These are phyloP conservation scores for Glycyrrhiza uralensis DNA, from an alignment of 306 rosid genomes.

Conservation along the genomic window DNA sequence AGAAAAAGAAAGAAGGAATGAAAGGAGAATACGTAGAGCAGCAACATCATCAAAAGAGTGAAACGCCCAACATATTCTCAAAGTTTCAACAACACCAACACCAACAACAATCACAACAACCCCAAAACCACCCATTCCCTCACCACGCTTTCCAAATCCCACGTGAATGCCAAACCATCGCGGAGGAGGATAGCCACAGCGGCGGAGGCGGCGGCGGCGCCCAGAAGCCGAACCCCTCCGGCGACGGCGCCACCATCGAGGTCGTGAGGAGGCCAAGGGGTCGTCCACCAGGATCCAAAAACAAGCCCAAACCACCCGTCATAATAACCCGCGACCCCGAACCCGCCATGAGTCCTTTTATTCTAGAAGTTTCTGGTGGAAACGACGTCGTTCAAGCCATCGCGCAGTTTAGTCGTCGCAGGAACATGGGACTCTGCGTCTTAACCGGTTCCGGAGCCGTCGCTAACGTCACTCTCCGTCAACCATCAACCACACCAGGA, in stretches of 20 bases:
- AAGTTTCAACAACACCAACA: conserved; percentile 68
- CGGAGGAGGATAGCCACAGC: conserved; percentile 50
- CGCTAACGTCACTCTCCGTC: conserved; percentile 78
- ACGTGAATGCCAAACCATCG: conserved; percentile 8
- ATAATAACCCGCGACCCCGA: conserved; percentile 69
- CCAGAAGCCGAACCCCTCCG: conserved; percentile 32
- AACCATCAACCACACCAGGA: conserved; percentile 68
- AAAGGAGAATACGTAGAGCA: conserved; percentile 63
- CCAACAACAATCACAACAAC: conserved; percentile 2
- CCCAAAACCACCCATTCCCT: conserved; percentile 32
- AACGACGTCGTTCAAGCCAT: conserved; percentile 75
- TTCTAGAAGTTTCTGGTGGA: conserved; percentile 82
- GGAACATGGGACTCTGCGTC: conserved; percentile 62
- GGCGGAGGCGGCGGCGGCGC: conserved; percentile 25
- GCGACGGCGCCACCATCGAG: conserved; percentile 76
- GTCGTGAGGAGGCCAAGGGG: conserved; percentile 76
- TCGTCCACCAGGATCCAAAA: conserved; percentile 93
- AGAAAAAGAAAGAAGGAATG: conserved; percentile 28
- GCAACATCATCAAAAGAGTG: conserved; percentile 33
- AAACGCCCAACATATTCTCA: conserved; percentile 57
- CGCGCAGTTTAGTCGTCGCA: conserved; percentile 64
- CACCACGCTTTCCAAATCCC: conserved; percentile 48
- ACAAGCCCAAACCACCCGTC: conserved; percentile 73
- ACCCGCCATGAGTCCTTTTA: conserved; percentile 79
- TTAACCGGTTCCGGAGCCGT: conserved; percentile 77